phyloP scores from a whole-genome alignment of 2,329 filamentous ascomycete species.

The Pseudofabraea citricarpa region DNA sequence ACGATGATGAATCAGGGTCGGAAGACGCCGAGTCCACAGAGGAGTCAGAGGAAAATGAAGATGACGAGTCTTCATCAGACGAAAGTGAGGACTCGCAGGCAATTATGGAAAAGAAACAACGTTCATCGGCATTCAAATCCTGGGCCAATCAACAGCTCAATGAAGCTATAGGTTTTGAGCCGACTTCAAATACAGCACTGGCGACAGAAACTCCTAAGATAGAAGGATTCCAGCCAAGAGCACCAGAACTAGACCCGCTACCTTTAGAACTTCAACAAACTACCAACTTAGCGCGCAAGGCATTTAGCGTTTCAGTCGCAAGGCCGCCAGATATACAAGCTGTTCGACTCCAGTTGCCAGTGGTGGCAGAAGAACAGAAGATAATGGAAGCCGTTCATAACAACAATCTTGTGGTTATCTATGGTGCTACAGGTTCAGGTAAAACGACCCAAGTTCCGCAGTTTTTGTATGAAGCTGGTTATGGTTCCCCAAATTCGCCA shows the following conservation, averaged over 20 bases:
- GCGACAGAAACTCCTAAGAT: conserved; percentile 44
- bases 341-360: conserved; percentile 73
- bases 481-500: conserved; percentile 70
- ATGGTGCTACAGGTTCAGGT: conserved; percentile 91
- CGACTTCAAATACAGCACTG: conserved; percentile 32
- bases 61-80: conserved; percentile 20
- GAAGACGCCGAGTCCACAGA: conserved; percentile 6
- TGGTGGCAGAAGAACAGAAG: conserved; percentile 91
- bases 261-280: conserved; percentile 60
- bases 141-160: conserved; percentile 90
- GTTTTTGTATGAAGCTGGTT: conserved; percentile 91
- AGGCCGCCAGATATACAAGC: conserved; percentile 72
- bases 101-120: conserved; percentile 31
- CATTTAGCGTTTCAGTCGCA: conserved; percentile 68
- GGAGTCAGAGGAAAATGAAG: conserved; percentile 15
- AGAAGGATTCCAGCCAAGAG: conserved; percentile 61
- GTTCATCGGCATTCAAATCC: conserved; percentile 74
- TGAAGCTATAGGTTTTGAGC: conserved; percentile 66
- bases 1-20: neutral
- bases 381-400: conserved; percentile 98
- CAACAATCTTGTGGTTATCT: conserved; percentile 84
- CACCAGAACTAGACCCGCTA: conserved; percentile 65
- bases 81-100: conserved; percentile 27
- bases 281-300: conserved; percentile 59
- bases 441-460: conserved; percentile 98